A percentile compares a stretch with the other conserved stretches of the same genome.
phyloP scores from a whole-genome alignment of 1,139 yeast species.

The Suzukiozyma palmioleophila region DNA sequence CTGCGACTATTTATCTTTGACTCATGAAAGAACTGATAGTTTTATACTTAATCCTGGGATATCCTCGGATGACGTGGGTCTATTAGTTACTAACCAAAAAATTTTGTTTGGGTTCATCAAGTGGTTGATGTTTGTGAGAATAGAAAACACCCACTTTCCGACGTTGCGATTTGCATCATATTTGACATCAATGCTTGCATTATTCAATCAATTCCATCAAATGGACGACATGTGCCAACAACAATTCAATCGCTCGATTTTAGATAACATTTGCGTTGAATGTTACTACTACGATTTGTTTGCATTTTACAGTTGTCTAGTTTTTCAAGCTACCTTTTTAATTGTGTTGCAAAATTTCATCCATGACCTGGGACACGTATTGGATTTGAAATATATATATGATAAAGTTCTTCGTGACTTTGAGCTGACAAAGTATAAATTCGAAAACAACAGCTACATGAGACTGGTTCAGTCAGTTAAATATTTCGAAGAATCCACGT shows the following conservation, averaged over 20 bases:
- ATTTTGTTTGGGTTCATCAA: conserved; percentile 17
- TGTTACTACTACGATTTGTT: conserved; percentile 12
- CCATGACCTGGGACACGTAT: neutral
- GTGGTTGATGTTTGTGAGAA: conserved; percentile 29
- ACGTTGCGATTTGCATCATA: conserved; percentile 27
- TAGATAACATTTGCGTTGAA: neutral
- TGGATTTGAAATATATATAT: conserved; percentile 9
- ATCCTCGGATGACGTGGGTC: conserved; percentile 10
- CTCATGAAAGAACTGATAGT: neutral
- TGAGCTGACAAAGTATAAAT: conserved; percentile 7
- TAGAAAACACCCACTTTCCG: conserved; percentile 31
- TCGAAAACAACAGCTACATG: conserved; percentile 5
- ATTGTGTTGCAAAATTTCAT: conserved; percentile 14
- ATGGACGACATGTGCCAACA: conserved; percentile 16
- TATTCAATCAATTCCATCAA: conserved; percentile 23
- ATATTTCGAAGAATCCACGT: neutral
- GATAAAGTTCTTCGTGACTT: conserved; percentile 5
- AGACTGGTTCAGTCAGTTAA: neutral
- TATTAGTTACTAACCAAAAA: conserved; percentile 20
- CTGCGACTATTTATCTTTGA: conserved; percentile 12
- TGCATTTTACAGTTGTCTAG: conserved; percentile 18
- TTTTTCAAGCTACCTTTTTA: conserved; percentile 23
- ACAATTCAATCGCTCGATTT: neutral
- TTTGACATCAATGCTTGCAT: conserved; percentile 21
- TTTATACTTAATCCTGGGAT: neutral